Percentiles rank a stretch among this genome's conserved stretches.
These are phyloP conservation scores for Candida sphagnicola DNA, from an alignment of 805 yeast species.

Conservation along the genomic window DNA sequence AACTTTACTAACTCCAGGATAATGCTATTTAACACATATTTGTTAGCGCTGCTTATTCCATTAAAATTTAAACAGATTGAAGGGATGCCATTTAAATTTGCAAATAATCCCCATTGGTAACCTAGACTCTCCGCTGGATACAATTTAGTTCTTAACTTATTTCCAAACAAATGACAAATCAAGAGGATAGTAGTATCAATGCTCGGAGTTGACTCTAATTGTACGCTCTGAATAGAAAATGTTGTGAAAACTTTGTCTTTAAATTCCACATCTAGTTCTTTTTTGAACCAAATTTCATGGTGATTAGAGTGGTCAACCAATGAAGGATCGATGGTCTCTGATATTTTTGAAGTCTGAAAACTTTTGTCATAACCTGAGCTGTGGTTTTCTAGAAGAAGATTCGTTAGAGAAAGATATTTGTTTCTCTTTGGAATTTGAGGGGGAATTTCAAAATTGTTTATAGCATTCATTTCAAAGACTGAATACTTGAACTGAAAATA, in stretches of 20 bases:
- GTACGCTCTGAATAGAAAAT: slow-evolving; percentile 38
- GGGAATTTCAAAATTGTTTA: slow-evolving; percentile 1
- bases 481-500: slow-evolving; percentile 44
- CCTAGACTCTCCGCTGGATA: slow-evolving; percentile 56
- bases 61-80: slow-evolving; percentile 49
- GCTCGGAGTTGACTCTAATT: slow-evolving; percentile 26
- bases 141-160: slow-evolving; percentile 33
- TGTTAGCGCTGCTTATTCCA: slow-evolving; percentile 47
- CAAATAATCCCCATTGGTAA: slow-evolving; percentile 52
- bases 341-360: slow-evolving; percentile 25
- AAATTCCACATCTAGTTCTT: slow-evolving; percentile 20
- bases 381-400: slow-evolving; percentile 18
- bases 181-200: slow-evolving; percentile 51
- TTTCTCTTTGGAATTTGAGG: slow-evolving; percentile 26
- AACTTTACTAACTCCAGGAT: slow-evolving; percentile 25
- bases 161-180: slow-evolving; percentile 44
- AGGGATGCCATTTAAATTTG: slow-evolving; percentile 52
- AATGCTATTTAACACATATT: slow-evolving; percentile 28
- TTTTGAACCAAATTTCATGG: slow-evolving; percentile 52
- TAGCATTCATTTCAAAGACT: slow-evolving; percentile 5
- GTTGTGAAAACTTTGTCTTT: slow-evolving; percentile 38
- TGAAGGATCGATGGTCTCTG: slow-evolving; percentile 26
- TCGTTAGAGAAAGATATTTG: slow-evolving; percentile 31
- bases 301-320: slow-evolving; percentile 27
- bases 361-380: slow-evolving; percentile 20